Conservation (phyloP, 2,329 filamentous ascomycete species). For the Helminthosporium solani region DNA sequence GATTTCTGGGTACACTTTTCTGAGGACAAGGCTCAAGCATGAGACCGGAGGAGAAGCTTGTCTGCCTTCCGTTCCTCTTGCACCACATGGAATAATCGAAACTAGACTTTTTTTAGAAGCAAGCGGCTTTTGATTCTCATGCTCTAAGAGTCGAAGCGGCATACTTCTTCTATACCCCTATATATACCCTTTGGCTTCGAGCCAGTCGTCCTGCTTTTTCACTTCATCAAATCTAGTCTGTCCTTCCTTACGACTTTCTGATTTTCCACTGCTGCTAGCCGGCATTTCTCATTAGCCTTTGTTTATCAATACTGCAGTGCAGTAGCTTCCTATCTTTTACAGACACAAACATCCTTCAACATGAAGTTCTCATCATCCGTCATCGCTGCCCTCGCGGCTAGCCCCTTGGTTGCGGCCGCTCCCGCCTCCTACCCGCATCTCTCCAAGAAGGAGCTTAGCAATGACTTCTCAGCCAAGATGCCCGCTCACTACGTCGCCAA, state of each 20-base stretch:
- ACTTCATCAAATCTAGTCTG: background rate
- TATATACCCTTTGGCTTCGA: background rate
- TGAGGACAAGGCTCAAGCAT: constrained; percentile 7
- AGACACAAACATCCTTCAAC: constrained; percentile 8
- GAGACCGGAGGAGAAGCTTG: constrained; percentile 14
- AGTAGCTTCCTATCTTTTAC: constrained; percentile 14
- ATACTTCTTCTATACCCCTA: background rate
- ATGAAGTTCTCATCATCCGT: constrained; percentile 33
- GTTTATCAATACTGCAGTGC: constrained; percentile 28
- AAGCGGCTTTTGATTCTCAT: background rate
- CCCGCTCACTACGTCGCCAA: constrained; percentile 27
- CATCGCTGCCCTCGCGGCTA: constrained; percentile 27
- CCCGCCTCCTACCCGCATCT: constrained; percentile 21
- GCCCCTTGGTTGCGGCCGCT: constrained; percentile 24
- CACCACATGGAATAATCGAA: constrained; percentile 1
- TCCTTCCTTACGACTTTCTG: constrained; percentile 11
- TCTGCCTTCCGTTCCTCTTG: background rate
- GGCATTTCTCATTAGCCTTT: constrained; percentile 14
- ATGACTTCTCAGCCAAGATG: constrained; percentile 16
- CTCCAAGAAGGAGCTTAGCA: constrained; percentile 23
- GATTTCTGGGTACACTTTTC: constrained; percentile 12
- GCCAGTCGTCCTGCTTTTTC: background rate
- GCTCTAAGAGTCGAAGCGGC: background rate
- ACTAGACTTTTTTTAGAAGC: background rate
- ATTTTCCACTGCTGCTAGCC: constrained; percentile 28